Percentiles rank a stretch among this genome's conserved stretches.
These are phyloP conservation scores for Trichosporon sp. DNA, from an alignment of 1,284 basidiomycete genomes.

Conservation along the genomic window DNA sequence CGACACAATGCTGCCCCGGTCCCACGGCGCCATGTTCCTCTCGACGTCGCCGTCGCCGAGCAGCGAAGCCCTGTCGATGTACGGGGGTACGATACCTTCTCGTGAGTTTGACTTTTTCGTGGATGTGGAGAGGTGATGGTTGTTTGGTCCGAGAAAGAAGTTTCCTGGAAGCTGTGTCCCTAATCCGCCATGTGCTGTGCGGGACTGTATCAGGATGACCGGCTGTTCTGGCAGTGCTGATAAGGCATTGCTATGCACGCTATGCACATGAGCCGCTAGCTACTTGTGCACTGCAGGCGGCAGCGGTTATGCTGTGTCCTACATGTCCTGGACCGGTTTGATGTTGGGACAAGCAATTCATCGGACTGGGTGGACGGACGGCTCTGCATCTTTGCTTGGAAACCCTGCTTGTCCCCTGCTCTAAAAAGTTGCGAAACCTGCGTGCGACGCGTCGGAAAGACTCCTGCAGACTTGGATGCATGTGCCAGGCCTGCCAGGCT, in stretches of 20 bases:
- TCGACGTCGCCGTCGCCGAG: conserved; percentile 6
- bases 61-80: conserved; percentile 8
- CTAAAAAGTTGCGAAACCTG: background rate
- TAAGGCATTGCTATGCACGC: background rate
- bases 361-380: background rate
- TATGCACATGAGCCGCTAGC: no score
- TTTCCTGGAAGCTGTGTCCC: background rate
- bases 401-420: background rate
- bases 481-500: no score
- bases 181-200: background rate
- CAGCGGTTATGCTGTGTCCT: no score
- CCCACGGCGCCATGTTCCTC: conserved; percentile 9
- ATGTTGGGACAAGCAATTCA: conserved; percentile 1
- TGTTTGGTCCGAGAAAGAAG: background rate
- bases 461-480: no score
- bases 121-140: background rate
- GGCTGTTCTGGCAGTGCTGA: background rate
- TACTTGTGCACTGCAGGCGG: no score
- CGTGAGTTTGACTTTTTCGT: conserved; percentile 5
- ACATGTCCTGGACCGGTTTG: no score
- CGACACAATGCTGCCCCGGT: conserved; percentile 18
- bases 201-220: background rate
- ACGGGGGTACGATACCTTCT: conserved; percentile 11
- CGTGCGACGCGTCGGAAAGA: conserved; percentile 8
- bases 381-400: background rate